A percentile compares a stretch with the other conserved stretches of the same genome.
phyloP scores from a whole-genome alignment of 2,329 filamentous ascomycete genomes.

The Penicillium sp. region DNA sequence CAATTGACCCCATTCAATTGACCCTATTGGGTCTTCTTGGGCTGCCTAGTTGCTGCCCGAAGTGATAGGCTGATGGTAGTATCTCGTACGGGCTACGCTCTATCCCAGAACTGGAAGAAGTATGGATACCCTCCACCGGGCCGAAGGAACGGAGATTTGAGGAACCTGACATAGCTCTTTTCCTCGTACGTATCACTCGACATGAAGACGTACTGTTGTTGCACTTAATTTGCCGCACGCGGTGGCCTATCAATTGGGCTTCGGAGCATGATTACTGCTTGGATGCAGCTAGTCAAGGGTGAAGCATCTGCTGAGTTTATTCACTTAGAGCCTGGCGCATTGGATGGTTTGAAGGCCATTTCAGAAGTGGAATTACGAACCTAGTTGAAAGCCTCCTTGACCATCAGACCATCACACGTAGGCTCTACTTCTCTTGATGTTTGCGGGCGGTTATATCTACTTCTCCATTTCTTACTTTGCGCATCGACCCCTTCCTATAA shows the following conservation, averaged over 20 bases:
- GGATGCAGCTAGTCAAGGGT: background rate
- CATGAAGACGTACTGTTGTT: background rate
- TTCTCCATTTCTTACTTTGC: too few species aligned
- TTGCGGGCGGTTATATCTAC: too few species aligned
- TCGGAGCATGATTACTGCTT: background rate
- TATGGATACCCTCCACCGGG: conserved; percentile 1
- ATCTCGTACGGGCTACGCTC: background rate
- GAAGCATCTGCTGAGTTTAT: background rate
- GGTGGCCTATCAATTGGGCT: background rate
- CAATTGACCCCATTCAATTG: background rate
- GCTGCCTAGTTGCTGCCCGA: background rate
- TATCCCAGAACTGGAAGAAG: conserved; percentile 1
- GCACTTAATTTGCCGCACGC: background rate
- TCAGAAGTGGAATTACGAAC: background rate
- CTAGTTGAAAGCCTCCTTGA: too few species aligned
- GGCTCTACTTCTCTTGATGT: too few species aligned
- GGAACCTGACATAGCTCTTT: background rate
- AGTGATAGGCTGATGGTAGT: background rate
- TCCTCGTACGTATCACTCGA: background rate
- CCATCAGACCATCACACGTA: too few species aligned
- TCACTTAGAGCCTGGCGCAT: background rate
- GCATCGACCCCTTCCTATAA: too few species aligned
- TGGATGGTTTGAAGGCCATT: background rate
- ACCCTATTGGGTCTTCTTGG: background rate
- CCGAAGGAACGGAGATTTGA: background rate